Conservation (phyloP, 305 asterid genomes). For the Stenogyne calaminthoides region DNA sequence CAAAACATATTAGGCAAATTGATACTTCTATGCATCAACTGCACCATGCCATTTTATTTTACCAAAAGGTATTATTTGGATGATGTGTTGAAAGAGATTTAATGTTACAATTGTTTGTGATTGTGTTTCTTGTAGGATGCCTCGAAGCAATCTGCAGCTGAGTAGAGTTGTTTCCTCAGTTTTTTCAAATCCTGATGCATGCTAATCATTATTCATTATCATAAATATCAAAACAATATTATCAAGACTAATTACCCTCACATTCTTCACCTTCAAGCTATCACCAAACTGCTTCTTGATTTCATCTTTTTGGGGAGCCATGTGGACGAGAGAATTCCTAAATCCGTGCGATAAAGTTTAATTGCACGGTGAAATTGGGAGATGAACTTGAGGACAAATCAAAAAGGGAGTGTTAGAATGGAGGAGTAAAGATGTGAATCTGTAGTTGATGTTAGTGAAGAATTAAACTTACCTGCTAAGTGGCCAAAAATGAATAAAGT, state of each 20-base stretch:
- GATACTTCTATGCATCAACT: no score
- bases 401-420: background rate
- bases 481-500: background rate
- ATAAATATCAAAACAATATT: background rate
- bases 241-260: no score
- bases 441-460: background rate
- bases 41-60: no score
- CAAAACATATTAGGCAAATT: no score
- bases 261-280: conserved; percentile 56
- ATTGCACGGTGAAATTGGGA: background rate
- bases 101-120: conserved; percentile 59
- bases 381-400: background rate
- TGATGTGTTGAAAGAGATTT: background rate
- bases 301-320: conserved; percentile 51
- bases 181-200: conserved; percentile 59
- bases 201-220: background rate
- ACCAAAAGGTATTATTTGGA: no score
- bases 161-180: conserved; percentile 58
- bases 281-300: conserved; percentile 53
- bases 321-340: background rate
- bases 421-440: background rate
- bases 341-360: background rate
- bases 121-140: conserved; percentile 52
- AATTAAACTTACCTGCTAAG: no score
- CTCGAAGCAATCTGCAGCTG: conserved; percentile 82